phyloP scores from a whole-genome alignment of 805 yeast species.

The Dipodascus albidus region DNA sequence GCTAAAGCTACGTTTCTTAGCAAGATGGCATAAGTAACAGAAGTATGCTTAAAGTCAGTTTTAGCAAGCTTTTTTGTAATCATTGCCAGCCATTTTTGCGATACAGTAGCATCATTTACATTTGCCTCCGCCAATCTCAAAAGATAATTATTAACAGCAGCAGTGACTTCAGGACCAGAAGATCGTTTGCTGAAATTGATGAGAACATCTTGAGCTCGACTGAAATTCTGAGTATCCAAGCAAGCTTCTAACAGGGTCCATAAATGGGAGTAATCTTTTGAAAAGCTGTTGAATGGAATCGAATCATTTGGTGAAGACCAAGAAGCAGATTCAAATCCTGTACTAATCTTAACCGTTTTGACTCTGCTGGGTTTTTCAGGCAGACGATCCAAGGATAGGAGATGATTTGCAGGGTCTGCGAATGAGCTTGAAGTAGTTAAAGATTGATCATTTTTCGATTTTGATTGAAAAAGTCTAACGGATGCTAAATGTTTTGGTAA shows the following conservation, averaged over 20 bases:
- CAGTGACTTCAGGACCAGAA: slow-evolving; percentile 37
- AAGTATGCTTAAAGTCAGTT: slow-evolving; percentile 31
- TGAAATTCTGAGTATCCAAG: slow-evolving; percentile 49
- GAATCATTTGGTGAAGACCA: slow-evolving; percentile 26
- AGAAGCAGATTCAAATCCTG: slow-evolving; percentile 7
- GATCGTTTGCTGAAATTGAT: slow-evolving; percentile 46
- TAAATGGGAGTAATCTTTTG: slow-evolving; percentile 50
- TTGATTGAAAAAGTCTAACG: not conserved
- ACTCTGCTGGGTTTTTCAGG: not conserved
- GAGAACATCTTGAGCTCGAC: slow-evolving; percentile 59
- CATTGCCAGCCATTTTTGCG: slow-evolving; percentile 31
- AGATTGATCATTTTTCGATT: not conserved
- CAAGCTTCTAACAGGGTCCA: slow-evolving; percentile 78
- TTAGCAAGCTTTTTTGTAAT: slow-evolving; percentile 25
- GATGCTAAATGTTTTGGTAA: not conserved
- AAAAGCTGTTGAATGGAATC: slow-evolving; percentile 23
- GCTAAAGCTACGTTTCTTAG: slow-evolving; percentile 33
- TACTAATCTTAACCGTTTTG: not conserved
- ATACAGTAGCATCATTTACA: slow-evolving; percentile 30
- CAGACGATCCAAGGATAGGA: not conserved
- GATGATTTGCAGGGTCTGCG: slow-evolving; percentile 1
- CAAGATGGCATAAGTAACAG: slow-evolving; percentile 49
- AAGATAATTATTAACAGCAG: slow-evolving; percentile 60
- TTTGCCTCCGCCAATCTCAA: slow-evolving; percentile 30
- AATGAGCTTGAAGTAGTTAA: not conserved